Conservation (phyloP, 441 rosid species). For the Viola pubescens region DNA sequence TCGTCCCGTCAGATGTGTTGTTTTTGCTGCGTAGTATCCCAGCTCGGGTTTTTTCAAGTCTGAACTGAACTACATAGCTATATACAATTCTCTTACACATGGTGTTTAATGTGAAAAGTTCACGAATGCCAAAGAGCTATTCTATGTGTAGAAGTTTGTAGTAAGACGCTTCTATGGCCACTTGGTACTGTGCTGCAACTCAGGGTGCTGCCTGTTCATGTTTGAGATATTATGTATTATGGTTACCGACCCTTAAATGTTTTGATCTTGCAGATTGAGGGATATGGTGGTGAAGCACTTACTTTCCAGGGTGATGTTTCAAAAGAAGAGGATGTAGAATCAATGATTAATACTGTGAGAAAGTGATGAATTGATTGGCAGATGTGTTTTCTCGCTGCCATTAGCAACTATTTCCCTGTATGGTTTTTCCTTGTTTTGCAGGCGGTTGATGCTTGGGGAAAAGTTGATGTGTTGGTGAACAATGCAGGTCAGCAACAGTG, state of each 20-base stretch:
- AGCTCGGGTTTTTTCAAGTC: too few species aligned
- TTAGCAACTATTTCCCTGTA: background rate
- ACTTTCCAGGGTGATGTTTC: slow-evolving; percentile 75
- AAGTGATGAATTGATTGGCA: slow-evolving; percentile 5
- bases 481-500: slow-evolving; percentile 55
- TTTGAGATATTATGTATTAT: background rate
- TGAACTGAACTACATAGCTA: background rate
- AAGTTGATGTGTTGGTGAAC: slow-evolving; percentile 63
- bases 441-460: slow-evolving; percentile 82
- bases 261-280: slow-evolving; percentile 44
- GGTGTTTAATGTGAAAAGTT: background rate
- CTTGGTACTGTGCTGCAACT: background rate
- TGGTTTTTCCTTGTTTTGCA: slow-evolving; percentile 15
- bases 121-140: too few species aligned
- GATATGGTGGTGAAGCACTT: slow-evolving; percentile 63
- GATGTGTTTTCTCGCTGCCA: background rate
- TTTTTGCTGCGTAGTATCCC: too few species aligned
- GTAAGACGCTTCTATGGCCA: background rate
- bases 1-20: too few species aligned
- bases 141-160: background rate
- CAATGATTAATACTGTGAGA: slow-evolving; percentile 72
- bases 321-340: slow-evolving; percentile 59
- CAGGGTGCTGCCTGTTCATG: background rate
- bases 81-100: slow-evolving; percentile 1
- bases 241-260: background rate